These are phyloP conservation scores for Barnettozyma californica DNA, from an alignment of 805 yeast genomes.

Conservation along the genomic window DNA sequence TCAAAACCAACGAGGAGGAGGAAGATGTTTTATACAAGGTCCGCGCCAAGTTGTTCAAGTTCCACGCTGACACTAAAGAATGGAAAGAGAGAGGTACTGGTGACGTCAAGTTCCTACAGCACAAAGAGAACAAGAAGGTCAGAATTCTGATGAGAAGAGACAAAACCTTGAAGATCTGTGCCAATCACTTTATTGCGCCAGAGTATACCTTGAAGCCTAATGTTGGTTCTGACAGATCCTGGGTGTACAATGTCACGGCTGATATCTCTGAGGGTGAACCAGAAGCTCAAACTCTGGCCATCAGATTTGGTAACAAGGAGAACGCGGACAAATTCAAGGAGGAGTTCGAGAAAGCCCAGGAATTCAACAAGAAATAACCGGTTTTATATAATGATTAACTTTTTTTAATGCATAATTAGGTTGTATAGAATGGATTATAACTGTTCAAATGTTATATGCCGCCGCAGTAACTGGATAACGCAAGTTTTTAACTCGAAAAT, in stretches of 20 bases:
- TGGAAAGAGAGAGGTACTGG: slow-evolving; percentile 99
- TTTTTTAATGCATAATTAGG: slow-evolving; percentile 1
- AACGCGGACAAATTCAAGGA: slow-evolving; percentile 95
- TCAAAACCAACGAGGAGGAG: slow-evolving; percentile 90
- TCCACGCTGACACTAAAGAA: slow-evolving; percentile 76
- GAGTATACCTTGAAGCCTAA: slow-evolving; percentile 85
- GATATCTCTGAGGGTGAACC: slow-evolving; percentile 95
- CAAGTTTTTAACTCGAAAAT: not conserved
- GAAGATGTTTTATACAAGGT: slow-evolving; percentile 81
- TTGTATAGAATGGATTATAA: not conserved
- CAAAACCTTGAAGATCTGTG: slow-evolving; percentile 96
- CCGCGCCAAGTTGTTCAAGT: slow-evolving; percentile 92
- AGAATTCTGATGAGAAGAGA: slow-evolving; percentile 98
- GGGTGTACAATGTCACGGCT: slow-evolving; percentile 95
- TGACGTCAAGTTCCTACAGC: slow-evolving; percentile 92
- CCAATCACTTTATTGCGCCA: slow-evolving; percentile 85
- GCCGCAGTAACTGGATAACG: not conserved
- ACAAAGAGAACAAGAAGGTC: slow-evolving; percentile 74
- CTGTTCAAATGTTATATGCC: not conserved
- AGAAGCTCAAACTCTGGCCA: slow-evolving; percentile 94
- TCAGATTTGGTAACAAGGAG: slow-evolving; percentile 87
- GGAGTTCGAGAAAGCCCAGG: slow-evolving; percentile 82
- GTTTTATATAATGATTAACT: not conserved
- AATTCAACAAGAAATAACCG: slow-evolving; percentile 43
- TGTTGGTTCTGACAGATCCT: slow-evolving; percentile 95